phyloP scores from a whole-genome alignment of 2,329 filamentous ascomycete species.

The Catunica adiposa region DNA sequence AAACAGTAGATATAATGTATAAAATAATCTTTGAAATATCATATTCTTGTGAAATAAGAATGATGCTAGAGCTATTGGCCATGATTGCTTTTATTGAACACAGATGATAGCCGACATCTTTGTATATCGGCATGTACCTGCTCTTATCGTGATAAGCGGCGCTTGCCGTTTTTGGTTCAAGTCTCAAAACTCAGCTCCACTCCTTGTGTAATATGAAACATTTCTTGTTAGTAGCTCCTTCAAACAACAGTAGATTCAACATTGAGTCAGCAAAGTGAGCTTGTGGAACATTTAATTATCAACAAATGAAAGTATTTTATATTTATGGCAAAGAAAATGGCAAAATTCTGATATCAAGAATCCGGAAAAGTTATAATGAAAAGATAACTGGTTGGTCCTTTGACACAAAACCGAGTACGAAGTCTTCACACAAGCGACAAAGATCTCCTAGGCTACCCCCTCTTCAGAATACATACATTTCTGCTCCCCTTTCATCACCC shows the following conservation, averaged over 20 bases:
- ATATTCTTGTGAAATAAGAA: not conserved
- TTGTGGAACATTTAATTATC: not conserved
- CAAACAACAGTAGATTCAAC: not conserved
- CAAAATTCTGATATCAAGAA: not conserved
- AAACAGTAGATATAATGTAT: not conserved
- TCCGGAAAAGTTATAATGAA: not conserved
- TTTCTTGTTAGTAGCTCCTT: not conserved
- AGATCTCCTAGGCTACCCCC: too few species aligned
- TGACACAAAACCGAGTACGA: not conserved
- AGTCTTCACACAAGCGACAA: too few species aligned
- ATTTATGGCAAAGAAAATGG: not conserved
- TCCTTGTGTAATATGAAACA: not conserved
- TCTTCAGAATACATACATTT: too few species aligned
- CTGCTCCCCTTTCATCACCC: not conserved
- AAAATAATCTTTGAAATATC: not conserved
- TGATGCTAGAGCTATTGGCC: not conserved
- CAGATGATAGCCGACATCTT: not conserved
- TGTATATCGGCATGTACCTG: not conserved
- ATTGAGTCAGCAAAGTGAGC: not conserved
- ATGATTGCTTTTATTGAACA: not conserved
- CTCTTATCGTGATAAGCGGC: not conserved
- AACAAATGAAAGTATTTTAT: not conserved
- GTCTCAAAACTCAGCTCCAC: not conserved
- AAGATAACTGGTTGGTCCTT: too few species aligned
- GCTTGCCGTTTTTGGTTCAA: not conserved